Base-by-base conservation (phyloP, 345 rosid genomes). In the Eucalyptus decipiens region DNA sequence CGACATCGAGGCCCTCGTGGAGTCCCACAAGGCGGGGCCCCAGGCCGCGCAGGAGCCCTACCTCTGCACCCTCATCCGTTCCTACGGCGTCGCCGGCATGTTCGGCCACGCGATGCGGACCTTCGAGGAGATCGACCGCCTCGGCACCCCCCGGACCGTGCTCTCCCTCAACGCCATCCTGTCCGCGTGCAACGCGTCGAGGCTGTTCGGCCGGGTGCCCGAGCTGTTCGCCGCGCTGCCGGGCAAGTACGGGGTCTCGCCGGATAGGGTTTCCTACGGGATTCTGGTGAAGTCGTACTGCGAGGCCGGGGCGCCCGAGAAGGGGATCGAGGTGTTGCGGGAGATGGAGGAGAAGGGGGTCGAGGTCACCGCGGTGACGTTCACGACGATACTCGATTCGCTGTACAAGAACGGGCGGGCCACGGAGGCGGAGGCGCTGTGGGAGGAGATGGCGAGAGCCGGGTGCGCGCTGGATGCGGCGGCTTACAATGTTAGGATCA, bases 251-350 rank as follows among this genome's bases (percentile, higher is more conserved):
- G 60, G 86, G 8, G 87, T 94, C 23, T 86, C 80, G 19, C 98
- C 96, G 40, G 95, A 97, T 88, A 91, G 93, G 90, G 88, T 96
- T 83, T 95, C 98, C 4, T 96, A 95, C 45, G 97, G 97, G 49
- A 91, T 95, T 65, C 86, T 95, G 88, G 87, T 97, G 21, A 97
- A 96, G 93, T 93, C 97, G 2, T 94, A 94, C 60, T 96, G 98
- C 58, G 96, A 95, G 89, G 89, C 93, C 13, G 96, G 96, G 76
- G 89, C 86, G 5, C 91, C 93, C 2, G 95, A 94, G 60, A 95
- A 93, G 90, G 98, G 93, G 16, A 88, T 90, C 15, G 97, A 92
- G 86, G 89, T 92, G 32, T 80, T 97, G 93, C 89, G 88, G 86
- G 92, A 93, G 50, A 94, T 96, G 96, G 94, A 93, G 88, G 58